Evolutionary conservation across 1,139 yeast genomes (phyloP), one percentile per base, ranked within the genome.

Genomic region (Trichomonascaceae sp.): DNA sequence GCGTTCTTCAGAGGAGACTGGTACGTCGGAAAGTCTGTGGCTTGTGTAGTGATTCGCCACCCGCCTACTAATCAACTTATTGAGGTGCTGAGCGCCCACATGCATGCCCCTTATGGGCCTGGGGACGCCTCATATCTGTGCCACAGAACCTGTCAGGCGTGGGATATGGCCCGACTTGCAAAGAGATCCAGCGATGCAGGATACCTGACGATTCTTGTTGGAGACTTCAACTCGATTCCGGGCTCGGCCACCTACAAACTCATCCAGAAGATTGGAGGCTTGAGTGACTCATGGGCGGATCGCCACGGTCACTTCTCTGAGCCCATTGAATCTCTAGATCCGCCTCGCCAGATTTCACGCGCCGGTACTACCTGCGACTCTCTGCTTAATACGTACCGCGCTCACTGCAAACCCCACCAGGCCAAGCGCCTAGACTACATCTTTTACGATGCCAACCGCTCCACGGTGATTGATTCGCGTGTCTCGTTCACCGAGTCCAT

Each of bases 1-100:
- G 98, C 98, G 1, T 77, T 92, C 42, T 79, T 72, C 60, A 62
- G 97, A 39, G 99, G 99, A 18, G 99, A 89, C 55, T 89, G 96
- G 94, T 82, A 71, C 45, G 99, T 92, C 16, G 99, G 99, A 2
- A 89, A 89, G 54, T 71, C 92, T 16, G 71, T 85, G 15, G 81
- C 93, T 0, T 75, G 85, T 2, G 80, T 93, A 0, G 57, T 77
- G 11, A 62, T 87, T 30, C 60, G 62, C 35, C 76, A 79, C 5
- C 23, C 9, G 6, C 62, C 68, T 5, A 48, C 59, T 1, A 64
- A 66, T 13, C 57, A 66, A 14, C 82, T 77, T 13, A 60, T 89
- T 31, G 96, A 93, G 11, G 57, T 92, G 5, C 62, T 89, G 49
- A 87, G 87, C 50, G 77, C 93, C 13, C 99, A 89, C 52, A 78